A percentile compares a stretch with the other conserved stretches of the same genome.
Conservation (phyloP, 106 monocot genomes). For the Dioscorea alata region DNA sequence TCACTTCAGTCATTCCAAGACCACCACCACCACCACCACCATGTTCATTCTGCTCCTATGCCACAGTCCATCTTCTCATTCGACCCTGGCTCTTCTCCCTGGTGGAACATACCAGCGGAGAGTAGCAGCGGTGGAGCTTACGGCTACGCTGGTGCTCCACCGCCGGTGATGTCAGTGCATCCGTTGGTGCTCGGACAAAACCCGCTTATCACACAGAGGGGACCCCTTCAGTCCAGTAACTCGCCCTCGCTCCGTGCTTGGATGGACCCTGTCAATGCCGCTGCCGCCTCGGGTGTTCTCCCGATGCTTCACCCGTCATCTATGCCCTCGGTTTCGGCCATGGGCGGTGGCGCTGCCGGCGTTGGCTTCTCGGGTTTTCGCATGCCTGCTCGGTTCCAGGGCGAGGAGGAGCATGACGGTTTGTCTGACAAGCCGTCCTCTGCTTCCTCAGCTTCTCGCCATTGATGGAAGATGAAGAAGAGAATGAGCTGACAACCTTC, state of each 20-base stretch:
- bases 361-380: slow-evolving; percentile 59
- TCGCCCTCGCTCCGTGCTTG: slow-evolving; percentile 51
- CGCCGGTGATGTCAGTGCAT: slow-evolving; percentile 33
- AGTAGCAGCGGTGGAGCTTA: slow-evolving; percentile 20
- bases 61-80: slow-evolving; percentile 9
- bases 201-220: slow-evolving; percentile 85
- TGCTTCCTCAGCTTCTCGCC: slow-evolving; percentile 53
- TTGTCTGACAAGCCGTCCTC: slow-evolving; percentile 33
- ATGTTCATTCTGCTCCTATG: background rate
- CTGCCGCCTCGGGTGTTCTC: too few relatives aligned
- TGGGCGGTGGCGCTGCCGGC: too few relatives aligned
- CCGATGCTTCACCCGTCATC: too few relatives aligned
- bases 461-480: slow-evolving; percentile 14
- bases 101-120: slow-evolving; percentile 31
- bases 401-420: slow-evolving; percentile 68
- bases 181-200: slow-evolving; percentile 26
- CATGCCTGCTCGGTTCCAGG: slow-evolving; percentile 77
- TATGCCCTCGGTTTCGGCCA: too few relatives aligned
- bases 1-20: slow-evolving; percentile 81
- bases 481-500: slow-evolving; percentile 2
- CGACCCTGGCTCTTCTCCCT: background rate
- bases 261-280: slow-evolving; percentile 36
- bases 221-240: slow-evolving; percentile 99
- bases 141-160: slow-evolving; percentile 8
- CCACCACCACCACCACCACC: slow-evolving; percentile 29